These are phyloP conservation scores for Cerioporus squamosus DNA, from an alignment of 1,284 basidiomycete species.

Conservation along the genomic window DNA sequence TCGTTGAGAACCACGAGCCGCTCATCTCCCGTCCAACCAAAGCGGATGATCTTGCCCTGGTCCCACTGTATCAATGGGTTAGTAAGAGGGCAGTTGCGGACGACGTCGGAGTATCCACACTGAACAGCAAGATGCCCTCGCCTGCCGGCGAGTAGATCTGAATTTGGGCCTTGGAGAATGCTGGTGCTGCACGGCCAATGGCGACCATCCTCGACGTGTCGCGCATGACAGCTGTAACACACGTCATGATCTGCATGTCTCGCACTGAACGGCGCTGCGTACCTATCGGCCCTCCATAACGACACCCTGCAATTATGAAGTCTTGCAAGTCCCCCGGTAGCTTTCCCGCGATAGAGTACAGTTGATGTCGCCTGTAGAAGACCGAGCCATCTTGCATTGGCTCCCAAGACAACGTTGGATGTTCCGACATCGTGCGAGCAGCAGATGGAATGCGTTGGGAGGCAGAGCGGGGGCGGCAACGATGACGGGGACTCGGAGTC, in stretches of 20 bases:
- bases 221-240: constrained; percentile 77
- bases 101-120: constrained; percentile 56
- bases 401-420: constrained; percentile 80
- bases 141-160: constrained; percentile 79
- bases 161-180: constrained; percentile 76
- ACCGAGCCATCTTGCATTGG: constrained; percentile 79
- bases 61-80: constrained; percentile 71
- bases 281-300: constrained; percentile 91
- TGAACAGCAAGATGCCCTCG: constrained; percentile 66
- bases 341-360: constrained; percentile 86
- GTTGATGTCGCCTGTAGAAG: constrained; percentile 80
- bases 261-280: neutral
- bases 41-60: constrained; percentile 75
- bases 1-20: constrained; percentile 88
- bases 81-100: constrained; percentile 16
- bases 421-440: constrained; percentile 49
- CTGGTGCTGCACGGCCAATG: constrained; percentile 63
- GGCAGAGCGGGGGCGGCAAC: no score
- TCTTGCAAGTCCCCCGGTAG: constrained; percentile 76
- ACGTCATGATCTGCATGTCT: neutral
- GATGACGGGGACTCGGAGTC: no score
- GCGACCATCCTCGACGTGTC: constrained; percentile 85
- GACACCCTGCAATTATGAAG: constrained; percentile 82
- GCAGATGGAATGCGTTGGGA: no score
- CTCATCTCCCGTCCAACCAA: constrained; percentile 86